Evolutionary conservation across 352 stramenopile species (phyloP), one percentile per base, ranked within the genome.

Genomic region (Phytopythium oedochilum): DNA sequence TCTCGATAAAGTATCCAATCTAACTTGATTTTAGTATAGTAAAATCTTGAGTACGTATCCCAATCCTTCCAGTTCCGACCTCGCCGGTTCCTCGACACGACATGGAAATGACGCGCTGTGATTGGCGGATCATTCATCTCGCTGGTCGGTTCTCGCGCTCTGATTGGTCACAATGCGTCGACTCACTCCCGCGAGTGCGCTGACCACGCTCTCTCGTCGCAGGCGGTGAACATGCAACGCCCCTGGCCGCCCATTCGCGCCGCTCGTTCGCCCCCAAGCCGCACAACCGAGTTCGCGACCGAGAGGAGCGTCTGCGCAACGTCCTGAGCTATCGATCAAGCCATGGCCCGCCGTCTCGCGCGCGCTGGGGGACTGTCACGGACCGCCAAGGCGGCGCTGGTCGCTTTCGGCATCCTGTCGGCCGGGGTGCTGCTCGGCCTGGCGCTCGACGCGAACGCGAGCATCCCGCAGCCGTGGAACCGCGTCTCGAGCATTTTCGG

Each of bases 401-500:
- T 53, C 18, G 47, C 66, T 15, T 44, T 40, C 29, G 46, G 76
- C 31, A 81, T 86, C 55, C 57, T 81, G 32, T 53, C 62, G 3
- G 46, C 69, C 11, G 75, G 75, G 14, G 48, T 82, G 17, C 28
- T 61, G 32, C 63, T 87, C 2, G 76, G 76, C 9, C 48, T 78
- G 9, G 60, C 55, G 28, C 67, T 82, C 35, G 49, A 84, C 45
- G 71, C 73, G 20, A 86, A 81, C 43, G 65, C 66, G 28, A 63
- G 81, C 62, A 81, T 86, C 48, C 75, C 75, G 10, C 57, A 78
- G 56, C 75, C 73, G 35, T 92, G 80, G 67, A 84, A 87, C 46
- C 70, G 75, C 55, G 63, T 92, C 40, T 89, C 78, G 29, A 79
- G 68, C 28, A 70, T 88, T 35, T 66, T 92, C 31, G 85, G 85